Evolutionary conservation across 345 rosid species (phyloP).

Genomic region (Brassica carinata): DNA sequence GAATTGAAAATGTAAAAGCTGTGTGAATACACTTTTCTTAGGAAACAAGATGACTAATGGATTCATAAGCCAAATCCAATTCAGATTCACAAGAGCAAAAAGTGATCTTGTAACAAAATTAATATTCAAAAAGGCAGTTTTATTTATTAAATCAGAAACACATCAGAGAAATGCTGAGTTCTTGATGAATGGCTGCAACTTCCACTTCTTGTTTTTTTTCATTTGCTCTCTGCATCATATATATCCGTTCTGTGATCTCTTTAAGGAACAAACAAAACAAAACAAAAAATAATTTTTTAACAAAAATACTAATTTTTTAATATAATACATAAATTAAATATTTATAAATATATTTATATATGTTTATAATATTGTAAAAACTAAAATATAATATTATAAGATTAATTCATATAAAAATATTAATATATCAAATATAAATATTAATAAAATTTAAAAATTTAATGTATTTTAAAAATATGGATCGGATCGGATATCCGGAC

Average conservation of each 20-base stretch:
- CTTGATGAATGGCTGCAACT: constrained; percentile 18
- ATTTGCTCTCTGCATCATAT: constrained; percentile 45
- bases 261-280: constrained; percentile 28
- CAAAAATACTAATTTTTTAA: too few relatives aligned
- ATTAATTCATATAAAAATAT: too few relatives aligned
- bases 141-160: not conserved
- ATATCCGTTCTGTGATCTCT: constrained; percentile 39
- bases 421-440: too few relatives aligned
- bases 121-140: not conserved
- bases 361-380: too few relatives aligned
- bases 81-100: not conserved
- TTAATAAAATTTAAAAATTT: too few relatives aligned
- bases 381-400: too few relatives aligned
- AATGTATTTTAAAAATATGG: too few relatives aligned
- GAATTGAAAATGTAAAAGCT: not conserved
- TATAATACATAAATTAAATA: too few relatives aligned
- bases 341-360: too few relatives aligned
- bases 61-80: not conserved
- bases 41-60: constrained; percentile 5
- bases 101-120: not conserved
- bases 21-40: not conserved
- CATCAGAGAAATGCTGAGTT: constrained; percentile 1
- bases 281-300: too few relatives aligned
- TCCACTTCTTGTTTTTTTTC: not conserved
- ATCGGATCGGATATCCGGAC: too few relatives aligned